Percentiles rank a stretch among this genome's conserved stretches.
Evolutionary conservation across 768 basidiomycete species (phyloP).

Genomic region (Rhodotorula kratochvilovae): DNA sequence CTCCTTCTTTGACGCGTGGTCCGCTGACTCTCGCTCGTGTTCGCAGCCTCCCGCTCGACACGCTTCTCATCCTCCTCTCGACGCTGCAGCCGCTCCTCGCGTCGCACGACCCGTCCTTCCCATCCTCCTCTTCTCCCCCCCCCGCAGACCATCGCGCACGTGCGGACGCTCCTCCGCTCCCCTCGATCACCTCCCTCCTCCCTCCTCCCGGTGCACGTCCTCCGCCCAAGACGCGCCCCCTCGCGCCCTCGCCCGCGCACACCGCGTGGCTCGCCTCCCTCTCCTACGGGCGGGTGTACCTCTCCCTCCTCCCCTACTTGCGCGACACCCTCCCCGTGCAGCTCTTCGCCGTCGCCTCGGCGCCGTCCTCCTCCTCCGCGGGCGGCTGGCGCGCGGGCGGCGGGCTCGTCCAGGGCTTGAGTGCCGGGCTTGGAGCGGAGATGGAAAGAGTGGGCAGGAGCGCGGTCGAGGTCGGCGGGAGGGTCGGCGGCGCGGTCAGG

Average conservation of each 20-base stretch:
- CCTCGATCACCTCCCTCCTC: slow-evolving; percentile 66
- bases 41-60: slow-evolving; percentile 75
- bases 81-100: slow-evolving; percentile 54
- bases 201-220: slow-evolving; percentile 55
- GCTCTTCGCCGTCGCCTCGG: slow-evolving; percentile 29
- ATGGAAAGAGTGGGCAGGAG: slow-evolving; percentile 6
- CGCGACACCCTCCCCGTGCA: slow-evolving; percentile 23
- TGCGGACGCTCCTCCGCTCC: slow-evolving; percentile 71
- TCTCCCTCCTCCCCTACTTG: slow-evolving; percentile 10
- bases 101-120: slow-evolving; percentile 59
- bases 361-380: background rate
- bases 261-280: slow-evolving; percentile 75
- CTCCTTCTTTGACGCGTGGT: no score
- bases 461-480: slow-evolving; percentile 13
- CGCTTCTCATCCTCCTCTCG: slow-evolving; percentile 76
- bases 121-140: slow-evolving; percentile 65
- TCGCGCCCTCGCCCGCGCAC: slow-evolving; percentile 57
- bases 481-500: slow-evolving; percentile 7
- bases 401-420: background rate
- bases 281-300: slow-evolving; percentile 90
- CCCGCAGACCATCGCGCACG: slow-evolving; percentile 61
- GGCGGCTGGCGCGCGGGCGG: background rate
- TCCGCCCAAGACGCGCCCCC: slow-evolving; percentile 61
- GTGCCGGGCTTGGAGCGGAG: slow-evolving; percentile 6
- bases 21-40: no score